Evolutionary conservation across 176 grass and related monocot genomes (phyloP), one percentile per base, ranked within the genome.

Genomic region (Cenchrus purpureus): DNA sequence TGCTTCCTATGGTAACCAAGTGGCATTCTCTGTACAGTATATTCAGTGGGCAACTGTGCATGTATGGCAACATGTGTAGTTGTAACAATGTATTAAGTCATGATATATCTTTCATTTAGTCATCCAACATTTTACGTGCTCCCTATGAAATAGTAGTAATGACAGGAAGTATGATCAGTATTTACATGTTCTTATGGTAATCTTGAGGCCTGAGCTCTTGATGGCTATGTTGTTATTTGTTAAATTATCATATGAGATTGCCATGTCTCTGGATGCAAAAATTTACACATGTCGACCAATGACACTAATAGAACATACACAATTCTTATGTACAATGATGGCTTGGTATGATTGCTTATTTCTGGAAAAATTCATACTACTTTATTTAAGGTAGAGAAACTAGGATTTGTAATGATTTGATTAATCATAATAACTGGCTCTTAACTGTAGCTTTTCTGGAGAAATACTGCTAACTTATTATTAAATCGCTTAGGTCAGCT

Each of bases 371-470:
- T 63, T 12, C 56, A 51, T 48, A 62, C 46, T 17, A 20, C 34
- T 73, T 83, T 46, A 50, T n/a, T 63, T 62, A 62, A 73, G 80
- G 68, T 71, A 16, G 56, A 62, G 65, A 61, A 82, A 16, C 0
- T 1, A 59, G 8, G 42, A 82, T 82, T 46, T 32, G 40, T 72
- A 58, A 62, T 73, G 56, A 73, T 31, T 31, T 73, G 71, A 73
- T 65, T 72, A 50, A 28, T 72, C 69, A 50, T 72, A 72, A 12
- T 12, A 50, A 28, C 22, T 48, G 69, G 31, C n/a, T 78, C 57
- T 73, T 46, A 46, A 46, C 7, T 46, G 37, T 40, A 40, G 37
- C 37, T 40, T 40, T 4, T 40, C 37, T 40, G 37, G 37, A 40
- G 37, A 40, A 40, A 40, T 40, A 40, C 37, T 40, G 37, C 37